A percentile compares a stretch with the other conserved stretches of the same genome.
phyloP scores from a whole-genome alignment of 78 protist species.

The Pelomyxa schiedti region DNA sequence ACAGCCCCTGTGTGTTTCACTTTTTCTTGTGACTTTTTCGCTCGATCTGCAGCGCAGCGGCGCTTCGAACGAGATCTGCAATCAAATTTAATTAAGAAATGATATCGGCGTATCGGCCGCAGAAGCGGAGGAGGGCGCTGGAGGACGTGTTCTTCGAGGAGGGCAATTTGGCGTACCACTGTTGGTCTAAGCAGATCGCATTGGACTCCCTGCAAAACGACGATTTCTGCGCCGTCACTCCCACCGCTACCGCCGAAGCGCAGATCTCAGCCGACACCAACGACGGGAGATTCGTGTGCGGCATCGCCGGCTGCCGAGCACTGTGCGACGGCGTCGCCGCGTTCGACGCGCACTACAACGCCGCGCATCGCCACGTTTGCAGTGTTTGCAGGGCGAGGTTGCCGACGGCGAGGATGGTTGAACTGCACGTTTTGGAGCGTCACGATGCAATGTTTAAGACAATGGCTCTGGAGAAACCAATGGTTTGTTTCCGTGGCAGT shows the following conservation, averaged over 20 bases:
- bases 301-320: background rate
- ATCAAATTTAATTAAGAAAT: too few relatives aligned
- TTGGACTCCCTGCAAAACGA: background rate
- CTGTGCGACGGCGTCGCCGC: background rate
- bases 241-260: background rate
- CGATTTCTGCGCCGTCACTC: background rate
- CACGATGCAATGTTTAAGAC: background rate
- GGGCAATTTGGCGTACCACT: background rate
- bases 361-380: background rate
- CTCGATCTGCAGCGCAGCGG: too few relatives aligned
- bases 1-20: too few relatives aligned
- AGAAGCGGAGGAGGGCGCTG: background rate
- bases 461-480: too few relatives aligned
- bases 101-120: background rate
- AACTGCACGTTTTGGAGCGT: background rate
- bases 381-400: background rate
- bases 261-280: background rate
- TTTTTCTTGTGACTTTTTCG: too few relatives aligned
- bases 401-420: background rate
- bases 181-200: background rate
- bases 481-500: too few relatives aligned
- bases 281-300: background rate
- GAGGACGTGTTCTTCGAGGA: background rate
- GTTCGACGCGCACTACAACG: background rate
- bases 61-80: too few relatives aligned